Conservation (phyloP, 2,329 filamentous ascomycete genomes). For the Diaporthe vaccinii region DNA sequence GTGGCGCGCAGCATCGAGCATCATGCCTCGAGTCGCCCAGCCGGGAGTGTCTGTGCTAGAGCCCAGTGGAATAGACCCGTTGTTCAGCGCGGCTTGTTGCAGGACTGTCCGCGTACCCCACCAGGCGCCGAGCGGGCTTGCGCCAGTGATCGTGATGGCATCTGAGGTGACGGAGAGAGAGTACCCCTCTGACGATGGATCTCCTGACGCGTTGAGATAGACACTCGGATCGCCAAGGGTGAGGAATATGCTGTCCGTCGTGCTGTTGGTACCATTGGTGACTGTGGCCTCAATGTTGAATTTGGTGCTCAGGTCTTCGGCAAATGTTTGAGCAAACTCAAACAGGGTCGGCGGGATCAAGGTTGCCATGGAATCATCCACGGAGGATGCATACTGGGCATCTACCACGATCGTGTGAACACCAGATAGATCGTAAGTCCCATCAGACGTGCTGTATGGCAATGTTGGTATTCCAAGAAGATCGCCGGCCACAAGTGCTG, state of each 20-base stretch:
- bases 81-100: constrained; percentile 61
- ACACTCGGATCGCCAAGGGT: constrained; percentile 57
- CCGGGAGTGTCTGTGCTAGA: constrained; percentile 62
- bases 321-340: constrained; percentile 63
- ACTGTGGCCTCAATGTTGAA: constrained; percentile 50
- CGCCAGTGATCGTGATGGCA: constrained; percentile 62
- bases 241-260: constrained; percentile 56
- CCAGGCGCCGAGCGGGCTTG: constrained; percentile 68
- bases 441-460: constrained; percentile 22
- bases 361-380: constrained; percentile 61
- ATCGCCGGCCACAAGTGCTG: constrained; percentile 34
- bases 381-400: constrained; percentile 52
- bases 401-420: constrained; percentile 59
- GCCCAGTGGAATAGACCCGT: constrained; percentile 57
- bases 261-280: constrained; percentile 41
- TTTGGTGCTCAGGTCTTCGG: constrained; percentile 49
- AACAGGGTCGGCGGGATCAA: constrained; percentile 64
- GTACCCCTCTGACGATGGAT: constrained; percentile 64
- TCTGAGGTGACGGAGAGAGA: constrained; percentile 55
- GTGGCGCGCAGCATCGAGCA: constrained; percentile 68
- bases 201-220: constrained; percentile 60
- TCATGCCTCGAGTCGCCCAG: constrained; percentile 62
- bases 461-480: constrained; percentile 38
- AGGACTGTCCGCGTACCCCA: constrained; percentile 70
- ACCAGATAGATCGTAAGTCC: constrained; percentile 21